These are phyloP conservation scores for Cystobasidium slooffiae DNA, from an alignment of 1,284 basidiomycete species.

Conservation along the genomic window DNA sequence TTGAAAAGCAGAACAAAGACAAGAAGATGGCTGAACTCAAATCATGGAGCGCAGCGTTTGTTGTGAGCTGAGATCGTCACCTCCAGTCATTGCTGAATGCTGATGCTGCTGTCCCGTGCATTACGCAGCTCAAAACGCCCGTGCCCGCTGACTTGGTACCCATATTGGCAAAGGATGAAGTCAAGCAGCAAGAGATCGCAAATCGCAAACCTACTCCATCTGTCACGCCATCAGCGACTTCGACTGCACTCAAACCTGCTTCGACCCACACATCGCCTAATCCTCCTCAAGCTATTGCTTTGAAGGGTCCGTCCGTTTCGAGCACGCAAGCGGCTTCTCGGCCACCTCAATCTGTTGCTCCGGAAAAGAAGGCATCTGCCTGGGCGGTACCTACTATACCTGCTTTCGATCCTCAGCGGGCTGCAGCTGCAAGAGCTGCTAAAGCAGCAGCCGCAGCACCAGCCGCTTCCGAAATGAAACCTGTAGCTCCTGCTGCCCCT, in stretches of 20 bases:
- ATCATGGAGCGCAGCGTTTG: conserved; percentile 91
- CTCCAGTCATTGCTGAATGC: too few relatives aligned
- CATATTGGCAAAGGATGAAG: conserved; percentile 86
- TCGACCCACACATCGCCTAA: conserved; percentile 44
- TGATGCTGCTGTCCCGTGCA: background rate
- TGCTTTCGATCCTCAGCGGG: conserved; percentile 74
- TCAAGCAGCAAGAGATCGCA: conserved; percentile 78
- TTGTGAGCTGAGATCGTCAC: conserved; percentile 62
- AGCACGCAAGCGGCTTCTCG: conserved; percentile 37
- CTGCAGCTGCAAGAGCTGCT: conserved; percentile 41
- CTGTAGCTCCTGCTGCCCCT: conserved; percentile 15
- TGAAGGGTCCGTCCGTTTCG: conserved; percentile 8
- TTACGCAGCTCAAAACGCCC: conserved; percentile 78
- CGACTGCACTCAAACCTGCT: conserved; percentile 43
- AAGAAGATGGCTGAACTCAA: conserved; percentile 87
- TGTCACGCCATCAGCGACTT: conserved; percentile 58
- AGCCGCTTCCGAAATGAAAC: conserved; percentile 34
- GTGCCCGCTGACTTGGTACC: conserved; percentile 93
- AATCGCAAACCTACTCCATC: conserved; percentile 76
- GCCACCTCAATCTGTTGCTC: conserved; percentile 40
- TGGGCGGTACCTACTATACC: conserved; percentile 77
- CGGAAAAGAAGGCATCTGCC: conserved; percentile 43
- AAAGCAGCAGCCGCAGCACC: conserved; percentile 29
- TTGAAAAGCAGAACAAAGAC: conserved; percentile 91
- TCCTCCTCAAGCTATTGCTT: conserved; percentile 23